Conservation (phyloP, 2,329 filamentous ascomycete genomes). For the Hypoxylon sp. region DNA sequence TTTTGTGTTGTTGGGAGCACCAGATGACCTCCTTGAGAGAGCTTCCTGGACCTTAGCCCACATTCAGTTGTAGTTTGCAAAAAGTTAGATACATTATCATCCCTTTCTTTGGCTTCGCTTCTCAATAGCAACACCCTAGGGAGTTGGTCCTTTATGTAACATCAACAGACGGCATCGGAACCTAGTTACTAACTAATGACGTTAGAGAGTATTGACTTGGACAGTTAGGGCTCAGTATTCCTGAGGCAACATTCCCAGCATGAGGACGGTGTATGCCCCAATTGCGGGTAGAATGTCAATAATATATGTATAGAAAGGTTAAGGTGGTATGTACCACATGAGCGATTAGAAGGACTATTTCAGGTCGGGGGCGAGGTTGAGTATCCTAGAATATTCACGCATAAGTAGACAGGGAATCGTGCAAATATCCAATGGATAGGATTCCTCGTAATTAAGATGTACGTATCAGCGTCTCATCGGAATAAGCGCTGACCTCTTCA, state of each 20-base stretch:
- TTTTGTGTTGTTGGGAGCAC: background rate
- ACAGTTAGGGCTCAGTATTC: background rate
- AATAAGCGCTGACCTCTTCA: slow-evolving; percentile 2
- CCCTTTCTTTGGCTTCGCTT: background rate
- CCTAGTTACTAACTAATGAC: background rate
- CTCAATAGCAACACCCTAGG: background rate
- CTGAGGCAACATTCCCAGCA: background rate
- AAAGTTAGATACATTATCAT: background rate
- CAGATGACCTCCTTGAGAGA: background rate
- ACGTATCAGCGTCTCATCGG: background rate
- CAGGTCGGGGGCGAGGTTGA: background rate
- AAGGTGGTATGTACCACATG: background rate
- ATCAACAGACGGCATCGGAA: background rate
- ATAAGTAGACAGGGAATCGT: background rate
- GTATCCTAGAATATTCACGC: background rate
- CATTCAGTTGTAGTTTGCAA: background rate
- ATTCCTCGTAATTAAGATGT: background rate
- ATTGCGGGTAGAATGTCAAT: background rate
- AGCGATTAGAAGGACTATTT: background rate
- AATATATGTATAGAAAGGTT: background rate
- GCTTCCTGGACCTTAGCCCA: background rate
- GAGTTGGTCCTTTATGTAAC: background rate
- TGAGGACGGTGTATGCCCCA: background rate
- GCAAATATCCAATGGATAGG: background rate
- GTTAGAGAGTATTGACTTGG: background rate